Base-by-base conservation (phyloP, 2,329 filamentous ascomycete genomes). In the Colletotrichum tofieldiae region DNA sequence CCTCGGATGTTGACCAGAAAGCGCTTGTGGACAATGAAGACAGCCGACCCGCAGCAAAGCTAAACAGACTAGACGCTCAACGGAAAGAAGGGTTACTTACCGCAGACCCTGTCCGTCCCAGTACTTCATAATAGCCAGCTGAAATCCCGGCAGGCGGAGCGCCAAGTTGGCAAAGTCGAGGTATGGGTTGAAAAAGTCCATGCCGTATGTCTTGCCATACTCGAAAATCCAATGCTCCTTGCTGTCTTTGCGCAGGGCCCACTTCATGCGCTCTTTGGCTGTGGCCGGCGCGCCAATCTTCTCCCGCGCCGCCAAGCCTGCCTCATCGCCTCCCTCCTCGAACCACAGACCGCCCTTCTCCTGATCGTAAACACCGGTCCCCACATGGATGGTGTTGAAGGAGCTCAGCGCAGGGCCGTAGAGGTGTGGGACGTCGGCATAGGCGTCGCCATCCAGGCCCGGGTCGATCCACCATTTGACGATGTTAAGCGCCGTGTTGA, bases 401-500 rank as follows among this genome's bases (percentile, higher is more conserved):
- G 91, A 93, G 71, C 91, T 93, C 62, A 97, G 81, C 0, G 94
- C 92, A 0, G 94, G 92, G 0, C 96, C 95, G 78, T 96, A 98
- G 5, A 98, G 83, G 78, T 95, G 94, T 0, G 96, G 96, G 76
- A 89, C 86, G 78, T 98, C 95, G 5, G 94, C 93, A 76, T 97
- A 95, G 0, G 94, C 92, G 80, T 99, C 95, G 12, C 95, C 95
- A 11, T 98, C 94, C 0, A 99, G 84, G 0, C 95, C 94, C 0
- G 96, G 96, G 79, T 99, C 96, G 60, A 98, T 93, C 85, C 92
- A 93, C 93, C 94, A 97, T 77, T 93, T 94, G 37, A 97, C 94
- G 54, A 98, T 92, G 64, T 91, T 92, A 82, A 98, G 91, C 0
- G 95, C 95, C 12, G 94, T 92, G 79, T 90, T 91, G 82, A 98